Evolutionary conservation across 2,329 filamentous ascomycete species (phyloP).

Genomic region (Pseudocercospora crystallina): DNA sequence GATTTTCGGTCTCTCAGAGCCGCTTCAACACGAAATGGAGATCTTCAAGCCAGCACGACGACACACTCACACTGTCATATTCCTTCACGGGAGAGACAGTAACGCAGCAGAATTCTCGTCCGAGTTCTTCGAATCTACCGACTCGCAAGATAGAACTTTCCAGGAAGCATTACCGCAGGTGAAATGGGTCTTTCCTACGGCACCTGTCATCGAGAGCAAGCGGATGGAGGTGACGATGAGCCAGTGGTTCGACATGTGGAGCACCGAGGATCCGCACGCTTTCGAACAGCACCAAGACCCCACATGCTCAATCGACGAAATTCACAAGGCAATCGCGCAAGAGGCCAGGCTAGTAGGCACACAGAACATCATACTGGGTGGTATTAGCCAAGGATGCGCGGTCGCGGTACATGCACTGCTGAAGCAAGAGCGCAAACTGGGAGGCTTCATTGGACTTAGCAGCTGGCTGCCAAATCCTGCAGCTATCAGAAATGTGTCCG

Average conservation of each 20-base stretch:
- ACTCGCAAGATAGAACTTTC: constrained; percentile 30
- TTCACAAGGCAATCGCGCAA: constrained; percentile 13
- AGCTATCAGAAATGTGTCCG: constrained; percentile 1
- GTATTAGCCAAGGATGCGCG: constrained; percentile 28
- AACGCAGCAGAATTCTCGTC: constrained; percentile 39
- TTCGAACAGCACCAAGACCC: constrained; percentile 21
- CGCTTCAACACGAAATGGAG: background rate
- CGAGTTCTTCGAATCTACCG: constrained; percentile 43
- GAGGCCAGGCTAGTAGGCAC: constrained; percentile 21
- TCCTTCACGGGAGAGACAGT: constrained; percentile 49
- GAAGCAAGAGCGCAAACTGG: constrained; percentile 11
- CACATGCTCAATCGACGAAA: constrained; percentile 4
- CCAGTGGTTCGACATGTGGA: constrained; percentile 43
- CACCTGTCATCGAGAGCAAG: constrained; percentile 18
- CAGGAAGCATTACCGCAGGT: constrained; percentile 34
- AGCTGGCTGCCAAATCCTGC: constrained; percentile 21
- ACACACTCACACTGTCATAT: constrained; percentile 49
- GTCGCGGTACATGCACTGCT: constrained; percentile 22
- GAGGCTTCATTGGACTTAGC: constrained; percentile 24
- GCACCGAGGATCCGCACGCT: constrained; percentile 31
- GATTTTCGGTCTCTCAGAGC: constrained; percentile 2
- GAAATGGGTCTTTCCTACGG: constrained; percentile 41
- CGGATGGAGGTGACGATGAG: constrained; percentile 32
- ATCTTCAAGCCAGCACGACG: constrained; percentile 4
- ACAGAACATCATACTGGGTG: constrained; percentile 22